Percentiles rank a stretch among this genome's conserved stretches.
phyloP scores from a whole-genome alignment of 495 filamentous ascomycete genomes.

The Parachaetomium inaequale region DNA sequence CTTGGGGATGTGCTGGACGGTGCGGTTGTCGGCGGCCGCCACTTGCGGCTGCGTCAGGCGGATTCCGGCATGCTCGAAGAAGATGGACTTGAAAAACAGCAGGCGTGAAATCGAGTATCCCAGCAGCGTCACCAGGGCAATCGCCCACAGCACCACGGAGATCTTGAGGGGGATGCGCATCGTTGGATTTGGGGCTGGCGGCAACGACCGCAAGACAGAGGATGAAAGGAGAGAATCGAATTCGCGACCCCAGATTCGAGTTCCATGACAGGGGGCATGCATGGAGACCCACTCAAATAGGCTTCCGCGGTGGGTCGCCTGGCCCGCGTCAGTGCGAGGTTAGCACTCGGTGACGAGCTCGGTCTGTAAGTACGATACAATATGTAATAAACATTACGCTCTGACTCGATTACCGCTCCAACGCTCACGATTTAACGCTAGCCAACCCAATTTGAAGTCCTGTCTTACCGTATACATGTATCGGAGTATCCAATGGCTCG shows the following conservation, averaged over 20 bases:
- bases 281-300: background rate
- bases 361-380: no score
- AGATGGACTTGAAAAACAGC: constrained; percentile 26
- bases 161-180: constrained; percentile 22
- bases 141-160: constrained; percentile 15
- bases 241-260: background rate
- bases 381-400: no score
- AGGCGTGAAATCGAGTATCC: constrained; percentile 22
- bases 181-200: background rate
- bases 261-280: background rate
- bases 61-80: constrained; percentile 30
- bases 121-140: constrained; percentile 11
- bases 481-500: no score
- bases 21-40: background rate
- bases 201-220: background rate
- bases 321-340: no score
- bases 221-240: background rate
- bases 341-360: no score
- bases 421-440: no score
- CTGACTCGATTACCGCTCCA: no score
- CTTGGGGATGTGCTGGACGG: constrained; percentile 52
- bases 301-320: no score
- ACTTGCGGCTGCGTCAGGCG: constrained; percentile 25
- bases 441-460: no score
- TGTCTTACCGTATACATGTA: no score